Conservation (phyloP, 345 rosid genomes). For the Punica granatum region DNA sequence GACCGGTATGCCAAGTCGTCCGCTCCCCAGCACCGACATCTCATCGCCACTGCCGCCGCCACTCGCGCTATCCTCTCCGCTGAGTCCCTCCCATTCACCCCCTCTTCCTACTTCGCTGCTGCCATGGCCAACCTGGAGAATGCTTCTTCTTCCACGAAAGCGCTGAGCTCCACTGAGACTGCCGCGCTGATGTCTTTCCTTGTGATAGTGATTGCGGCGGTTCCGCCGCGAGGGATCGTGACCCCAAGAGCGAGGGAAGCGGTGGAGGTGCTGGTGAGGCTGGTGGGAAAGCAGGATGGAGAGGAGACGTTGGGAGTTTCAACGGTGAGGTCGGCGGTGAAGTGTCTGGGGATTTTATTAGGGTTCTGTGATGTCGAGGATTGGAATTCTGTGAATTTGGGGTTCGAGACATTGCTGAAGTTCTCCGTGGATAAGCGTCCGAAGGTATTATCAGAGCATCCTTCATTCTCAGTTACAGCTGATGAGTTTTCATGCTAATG, state of each 20-base stretch:
- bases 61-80: conserved; percentile 75
- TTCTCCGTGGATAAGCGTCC: conserved; percentile 77
- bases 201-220: conserved; percentile 46
- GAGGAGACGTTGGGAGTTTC: conserved; percentile 52
- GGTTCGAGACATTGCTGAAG: conserved; percentile 54
- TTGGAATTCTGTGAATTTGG: conserved; percentile 51
- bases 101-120: conserved; percentile 71
- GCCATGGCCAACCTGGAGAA: conserved; percentile 45
- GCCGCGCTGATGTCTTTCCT: conserved; percentile 65
- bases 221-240: conserved; percentile 40
- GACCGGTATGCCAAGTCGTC: conserved; percentile 80
- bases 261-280: conserved; percentile 41
- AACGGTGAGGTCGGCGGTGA: conserved; percentile 59
- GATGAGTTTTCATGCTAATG: background rate
- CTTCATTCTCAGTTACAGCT: background rate
- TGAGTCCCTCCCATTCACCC: conserved; percentile 51
- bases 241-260: conserved; percentile 60
- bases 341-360: conserved; percentile 68
- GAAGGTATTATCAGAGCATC: conserved; percentile 37
- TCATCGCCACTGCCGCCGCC: conserved; percentile 79
- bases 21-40: conserved; percentile 85
- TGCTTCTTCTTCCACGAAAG: conserved; percentile 13
- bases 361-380: conserved; percentile 56
- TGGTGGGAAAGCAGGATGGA: conserved; percentile 22
- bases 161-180: conserved; percentile 45